These are phyloP conservation scores for Penicillium glabrum DNA, from an alignment of 2,329 filamentous ascomycete species.

Conservation along the genomic window DNA sequence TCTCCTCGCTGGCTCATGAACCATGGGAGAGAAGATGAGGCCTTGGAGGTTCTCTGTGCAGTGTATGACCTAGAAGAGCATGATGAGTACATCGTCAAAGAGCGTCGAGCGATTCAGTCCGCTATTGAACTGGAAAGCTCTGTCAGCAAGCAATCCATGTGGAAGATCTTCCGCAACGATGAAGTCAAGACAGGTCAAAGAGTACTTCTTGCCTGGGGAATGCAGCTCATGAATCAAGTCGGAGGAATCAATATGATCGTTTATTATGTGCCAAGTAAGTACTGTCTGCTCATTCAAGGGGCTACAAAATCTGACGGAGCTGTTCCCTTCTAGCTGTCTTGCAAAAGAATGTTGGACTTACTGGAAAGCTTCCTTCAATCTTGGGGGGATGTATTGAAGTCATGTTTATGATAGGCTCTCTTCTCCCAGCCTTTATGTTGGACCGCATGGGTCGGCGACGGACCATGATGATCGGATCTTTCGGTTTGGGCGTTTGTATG, in stretches of 20 bases:
- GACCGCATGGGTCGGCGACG: slow-evolving; percentile 41
- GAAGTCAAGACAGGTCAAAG: slow-evolving; percentile 42
- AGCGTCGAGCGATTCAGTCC: slow-evolving; percentile 6
- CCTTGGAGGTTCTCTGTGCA: slow-evolving; percentile 6
- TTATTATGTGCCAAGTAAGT: slow-evolving; percentile 12
- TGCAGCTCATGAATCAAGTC: slow-evolving; percentile 14
- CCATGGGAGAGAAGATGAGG: slow-evolving; percentile 7
- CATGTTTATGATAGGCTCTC: slow-evolving; percentile 35
- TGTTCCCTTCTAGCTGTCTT: slow-evolving; percentile 13
- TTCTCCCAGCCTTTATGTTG: slow-evolving; percentile 48
- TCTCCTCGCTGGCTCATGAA: slow-evolving; percentile 14
- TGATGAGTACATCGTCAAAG: slow-evolving; percentile 5
- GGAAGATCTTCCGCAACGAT: slow-evolving; percentile 42
- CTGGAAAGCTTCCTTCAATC: slow-evolving; percentile 22
- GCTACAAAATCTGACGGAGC: neutral
- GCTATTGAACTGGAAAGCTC: slow-evolving; percentile 6
- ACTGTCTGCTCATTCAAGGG: neutral
- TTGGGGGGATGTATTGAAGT: slow-evolving; percentile 28
- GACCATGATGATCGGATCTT: slow-evolving; percentile 36
- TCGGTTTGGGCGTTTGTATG: slow-evolving; percentile 40
- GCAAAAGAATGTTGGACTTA: slow-evolving; percentile 24
- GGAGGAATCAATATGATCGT: slow-evolving; percentile 12
- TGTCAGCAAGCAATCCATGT: slow-evolving; percentile 29
- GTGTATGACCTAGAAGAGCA: slow-evolving; percentile 4
- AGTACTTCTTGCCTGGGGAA: slow-evolving; percentile 45